A percentile compares a stretch with the other conserved stretches of the same genome.
Evolutionary conservation across 2,329 filamentous ascomycete species (phyloP).

Genomic region (Aspergillus terreus): DNA sequence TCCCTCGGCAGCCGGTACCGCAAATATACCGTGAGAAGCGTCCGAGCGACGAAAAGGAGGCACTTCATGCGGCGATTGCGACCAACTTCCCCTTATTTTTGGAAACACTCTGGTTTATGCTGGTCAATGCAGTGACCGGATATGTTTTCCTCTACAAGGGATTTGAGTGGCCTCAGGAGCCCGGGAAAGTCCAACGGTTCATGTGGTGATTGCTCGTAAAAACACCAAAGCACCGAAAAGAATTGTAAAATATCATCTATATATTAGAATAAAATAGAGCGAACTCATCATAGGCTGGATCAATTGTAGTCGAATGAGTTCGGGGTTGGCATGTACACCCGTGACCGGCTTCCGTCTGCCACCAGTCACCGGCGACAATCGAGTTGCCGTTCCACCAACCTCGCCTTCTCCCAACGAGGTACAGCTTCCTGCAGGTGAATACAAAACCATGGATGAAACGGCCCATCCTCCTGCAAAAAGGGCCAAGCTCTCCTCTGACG

Average conservation of each 20-base stretch:
- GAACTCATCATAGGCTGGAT: too few relatives aligned
- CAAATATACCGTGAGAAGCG: constrained; percentile 25
- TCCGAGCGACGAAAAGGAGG: constrained; percentile 18
- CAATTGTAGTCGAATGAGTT: too few relatives aligned
- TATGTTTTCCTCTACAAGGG: constrained; percentile 20
- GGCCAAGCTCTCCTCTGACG: constrained; percentile 4
- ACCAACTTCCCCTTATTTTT: constrained; percentile 34
- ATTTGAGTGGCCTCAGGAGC: constrained; percentile 25
- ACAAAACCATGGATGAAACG: background rate
- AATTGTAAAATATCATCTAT: too few relatives aligned
- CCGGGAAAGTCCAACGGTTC: constrained; percentile 60
- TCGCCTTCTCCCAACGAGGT: too few relatives aligned
- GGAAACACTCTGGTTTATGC: constrained; percentile 57
- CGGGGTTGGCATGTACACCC: too few relatives aligned
- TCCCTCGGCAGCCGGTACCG: constrained; percentile 51
- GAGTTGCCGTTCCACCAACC: too few relatives aligned
- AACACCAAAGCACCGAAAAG: too few relatives aligned
- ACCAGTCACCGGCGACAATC: too few relatives aligned
- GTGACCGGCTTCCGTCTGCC: background rate
- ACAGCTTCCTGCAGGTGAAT: background rate
- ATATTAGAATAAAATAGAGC: too few relatives aligned
- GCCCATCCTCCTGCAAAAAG: constrained; percentile 12
- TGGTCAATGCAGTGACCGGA: constrained; percentile 38
- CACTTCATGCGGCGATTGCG: constrained; percentile 23
- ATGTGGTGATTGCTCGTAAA: constrained; percentile 50